Evolutionary conservation across 805 yeast genomes (phyloP).

Genomic region (Ogataea pignaliae): DNA sequence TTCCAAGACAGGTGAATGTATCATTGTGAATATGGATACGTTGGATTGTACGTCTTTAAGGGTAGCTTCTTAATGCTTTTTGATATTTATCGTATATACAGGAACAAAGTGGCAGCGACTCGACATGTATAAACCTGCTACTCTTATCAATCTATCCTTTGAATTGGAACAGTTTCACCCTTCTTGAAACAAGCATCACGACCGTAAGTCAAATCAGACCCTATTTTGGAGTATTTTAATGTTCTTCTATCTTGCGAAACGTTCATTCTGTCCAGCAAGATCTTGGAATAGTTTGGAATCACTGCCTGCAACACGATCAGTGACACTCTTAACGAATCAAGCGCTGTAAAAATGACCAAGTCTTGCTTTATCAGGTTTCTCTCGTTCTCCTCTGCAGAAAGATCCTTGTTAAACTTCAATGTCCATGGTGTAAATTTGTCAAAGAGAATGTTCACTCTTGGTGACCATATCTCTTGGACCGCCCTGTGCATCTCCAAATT

Average conservation of each 20-base stretch:
- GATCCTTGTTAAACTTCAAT: conserved; percentile 28
- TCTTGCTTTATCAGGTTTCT: conserved; percentile 34
- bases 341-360: conserved; percentile 54
- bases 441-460: conserved; percentile 59
- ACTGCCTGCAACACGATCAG: conserved; percentile 69
- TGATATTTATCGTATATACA: neutral
- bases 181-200: conserved; percentile 32
- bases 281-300: conserved; percentile 58
- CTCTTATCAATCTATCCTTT: conserved; percentile 19
- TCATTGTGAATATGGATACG: conserved; percentile 54
- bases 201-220: conserved; percentile 63
- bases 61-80: conserved; percentile 11
- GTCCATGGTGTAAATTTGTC: conserved; percentile 79
- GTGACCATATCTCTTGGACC: conserved; percentile 54
- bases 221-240: conserved; percentile 43
- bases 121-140: neutral
- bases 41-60: conserved; percentile 51
- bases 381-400: conserved; percentile 2
- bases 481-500: conserved; percentile 53
- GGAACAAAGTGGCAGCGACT: neutral
- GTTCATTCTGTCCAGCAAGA: conserved; percentile 57
- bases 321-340: conserved; percentile 66
- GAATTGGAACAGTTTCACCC: conserved; percentile 30
- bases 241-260: conserved; percentile 43
- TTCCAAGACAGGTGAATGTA: conserved; percentile 57